These are phyloP conservation scores for Hymenoscyphus infarciens DNA, from an alignment of 2,329 filamentous ascomycete genomes.

Conservation along the genomic window DNA sequence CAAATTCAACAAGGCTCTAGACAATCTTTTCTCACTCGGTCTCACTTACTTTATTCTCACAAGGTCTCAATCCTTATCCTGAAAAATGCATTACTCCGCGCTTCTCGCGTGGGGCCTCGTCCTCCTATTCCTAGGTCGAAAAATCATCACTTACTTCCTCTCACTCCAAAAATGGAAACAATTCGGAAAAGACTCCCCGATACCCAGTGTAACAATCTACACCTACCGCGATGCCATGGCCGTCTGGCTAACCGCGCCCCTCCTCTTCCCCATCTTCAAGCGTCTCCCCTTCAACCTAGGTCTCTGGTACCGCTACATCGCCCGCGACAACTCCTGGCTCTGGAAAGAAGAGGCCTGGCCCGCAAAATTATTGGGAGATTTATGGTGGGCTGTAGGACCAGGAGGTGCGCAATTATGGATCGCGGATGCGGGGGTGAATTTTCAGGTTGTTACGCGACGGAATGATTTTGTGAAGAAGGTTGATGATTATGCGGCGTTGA, in stretches of 20 bases:
- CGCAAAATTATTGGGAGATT: slow-evolving; percentile 17
- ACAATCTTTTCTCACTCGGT: not conserved
- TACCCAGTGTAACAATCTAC: slow-evolving; percentile 17
- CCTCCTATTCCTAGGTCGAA: not conserved
- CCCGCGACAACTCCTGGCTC: slow-evolving; percentile 17
- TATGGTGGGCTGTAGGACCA: slow-evolving; percentile 18
- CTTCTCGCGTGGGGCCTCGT: not conserved
- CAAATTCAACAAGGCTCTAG: not conserved
- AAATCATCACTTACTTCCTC: slow-evolving; percentile 1
- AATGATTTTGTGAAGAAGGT: slow-evolving; percentile 23
- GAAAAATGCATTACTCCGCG: not conserved
- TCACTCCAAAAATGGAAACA: not conserved
- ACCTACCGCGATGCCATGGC: slow-evolving; percentile 10
- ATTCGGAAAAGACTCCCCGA: slow-evolving; percentile 2
- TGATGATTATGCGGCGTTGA: slow-evolving; percentile 23
- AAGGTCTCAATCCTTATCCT: not conserved
- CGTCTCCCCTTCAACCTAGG: slow-evolving; percentile 18
- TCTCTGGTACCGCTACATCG: slow-evolving; percentile 17
- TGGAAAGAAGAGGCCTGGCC: slow-evolving; percentile 15
- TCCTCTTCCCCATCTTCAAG: slow-evolving; percentile 16
- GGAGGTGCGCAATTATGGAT: slow-evolving; percentile 15
- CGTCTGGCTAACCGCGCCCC: slow-evolving; percentile 20
- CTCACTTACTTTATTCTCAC: not conserved
- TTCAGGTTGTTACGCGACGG: slow-evolving; percentile 18
- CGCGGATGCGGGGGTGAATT: slow-evolving; percentile 18